These are phyloP conservation scores for Cladosporium sp. DNA, from an alignment of 2,329 filamentous ascomycete genomes.

Conservation along the genomic window DNA sequence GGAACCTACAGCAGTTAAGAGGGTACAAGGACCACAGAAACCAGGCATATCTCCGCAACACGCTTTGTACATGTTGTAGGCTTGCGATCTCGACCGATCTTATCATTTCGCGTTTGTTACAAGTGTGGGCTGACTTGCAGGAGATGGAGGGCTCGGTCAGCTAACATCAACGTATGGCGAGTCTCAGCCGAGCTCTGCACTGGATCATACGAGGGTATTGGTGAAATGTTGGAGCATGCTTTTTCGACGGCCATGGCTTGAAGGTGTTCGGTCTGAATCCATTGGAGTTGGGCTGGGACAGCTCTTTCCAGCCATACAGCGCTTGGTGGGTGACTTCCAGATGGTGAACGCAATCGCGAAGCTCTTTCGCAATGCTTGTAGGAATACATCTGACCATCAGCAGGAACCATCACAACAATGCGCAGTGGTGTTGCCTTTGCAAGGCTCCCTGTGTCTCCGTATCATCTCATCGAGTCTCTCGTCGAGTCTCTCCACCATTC, in stretches of 20 bases:
- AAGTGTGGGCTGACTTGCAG: neutral
- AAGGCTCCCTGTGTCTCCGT: neutral
- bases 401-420: conserved; percentile 22
- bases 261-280: neutral
- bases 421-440: conserved; percentile 1
- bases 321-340: conserved; percentile 1
- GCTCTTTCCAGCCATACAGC: neutral
- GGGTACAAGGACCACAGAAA: neutral
- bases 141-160: neutral
- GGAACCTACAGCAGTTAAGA: neutral
- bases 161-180: neutral
- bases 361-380: conserved; percentile 11
- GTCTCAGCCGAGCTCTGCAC: neutral
- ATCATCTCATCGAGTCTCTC: conserved; percentile 9
- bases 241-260: neutral
- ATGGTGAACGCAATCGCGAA: neutral
- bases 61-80: neutral
- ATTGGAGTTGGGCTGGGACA: neutral
- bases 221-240: neutral
- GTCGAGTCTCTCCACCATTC: conserved; percentile 1
- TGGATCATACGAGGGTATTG: too few relatives aligned
- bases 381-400: conserved; percentile 6
- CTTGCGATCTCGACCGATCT: neutral
- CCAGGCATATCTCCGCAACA: neutral
- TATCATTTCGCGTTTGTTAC: neutral